Evolutionary conservation across 2,329 filamentous ascomycete species (phyloP), one percentile per base, ranked within the genome.

Genomic region (Alternaria brassicicola): DNA sequence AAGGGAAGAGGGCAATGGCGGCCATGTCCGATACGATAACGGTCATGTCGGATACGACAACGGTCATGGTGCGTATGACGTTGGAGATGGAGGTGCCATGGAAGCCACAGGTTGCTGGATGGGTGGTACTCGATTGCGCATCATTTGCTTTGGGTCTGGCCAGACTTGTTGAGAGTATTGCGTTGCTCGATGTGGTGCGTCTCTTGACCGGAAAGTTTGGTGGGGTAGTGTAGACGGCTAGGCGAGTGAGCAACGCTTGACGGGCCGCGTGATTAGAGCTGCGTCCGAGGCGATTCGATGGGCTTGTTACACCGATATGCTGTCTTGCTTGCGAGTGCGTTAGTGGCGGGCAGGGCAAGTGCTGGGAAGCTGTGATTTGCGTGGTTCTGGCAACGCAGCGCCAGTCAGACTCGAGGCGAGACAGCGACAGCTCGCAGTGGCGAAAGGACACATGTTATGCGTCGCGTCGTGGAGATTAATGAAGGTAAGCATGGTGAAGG

Each of bases 271-370:
- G 63, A 69, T 65, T 60, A 60, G 52, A 60, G 60, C 57, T 54
- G 53, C 41, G 52, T 63, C 57, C 57, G 63, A 62, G 63, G 57
- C 49, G 59, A 66, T 65, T 66, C 61, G 65, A 55, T 54, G 58
- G 36, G 66, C 64, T 28, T 65, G 70, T 75, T 73, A 69, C 70
- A 73, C 70, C 46, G 65, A 67, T 67, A 75, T 72, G 65, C 69
- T 76, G 74, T 69, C 68, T 69, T 50, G 61, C 68, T 73, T 74
- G 70, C 70, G 62, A 52, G 59, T 53, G 58, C 52, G 59, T 43
- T 57, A 63, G 59, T 57, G 53, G 23, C 51, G 25, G 59, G 58
- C 60, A 64, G 59, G 53, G 54, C 51, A 43, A 56, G 63, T 68
- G 57, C 43, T 72, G 61, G 66, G 64, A 63, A 61, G 51, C 19